Base-by-base conservation (phyloP, 2,329 filamentous ascomycete species). In the Colletotrichum karsti region DNA sequence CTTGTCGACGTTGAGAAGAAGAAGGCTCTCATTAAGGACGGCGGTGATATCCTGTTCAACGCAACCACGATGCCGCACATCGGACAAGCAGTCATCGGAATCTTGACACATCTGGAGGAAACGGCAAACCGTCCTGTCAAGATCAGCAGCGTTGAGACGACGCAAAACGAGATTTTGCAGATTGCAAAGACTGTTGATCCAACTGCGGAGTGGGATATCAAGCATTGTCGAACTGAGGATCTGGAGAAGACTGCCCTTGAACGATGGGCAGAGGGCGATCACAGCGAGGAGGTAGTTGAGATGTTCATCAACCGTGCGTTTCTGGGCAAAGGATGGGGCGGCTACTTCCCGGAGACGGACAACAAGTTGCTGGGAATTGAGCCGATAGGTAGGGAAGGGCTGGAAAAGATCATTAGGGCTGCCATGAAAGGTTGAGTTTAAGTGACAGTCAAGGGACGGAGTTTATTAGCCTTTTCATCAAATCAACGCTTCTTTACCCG, bases 61-160 rank as follows among this genome's bases (percentile, higher is more conserved):
- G 70, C 81, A 0, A 86, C 81, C 7, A 88, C 84, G 7, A 76
- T 87, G 2, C 71, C 75, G 7, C 77, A 80, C n/a, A 78, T 88
- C 26, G 86, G 80, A 1, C 75, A 81, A 18, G 82, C 86, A 1
- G 80, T 88, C 1, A 78, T 83, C 9, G 79, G 81, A 9, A 77
- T 86, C 2, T 77, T 90, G 4, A 79, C 75, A 73, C 81, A 76
- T 20, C 79, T 82, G 0, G 78, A 82, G 2, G 77, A 81, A 51
- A 88, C 86, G 0, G 82, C 78, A 68, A 90, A 91, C 73, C 79
- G 84, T 50, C 83, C 84, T 67, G 76, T 91, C 33, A 86, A 83
- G 68, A 73, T 90, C 12, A 82, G 83, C n/a, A 85, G 82, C 7
- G 83, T 86, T 59, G 79, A 80, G 20, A 81, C 83, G 0, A 84